These are phyloP conservation scores for Vachellia collinsii DNA, from an alignment of 306 rosid genomes.

Conservation along the genomic window DNA sequence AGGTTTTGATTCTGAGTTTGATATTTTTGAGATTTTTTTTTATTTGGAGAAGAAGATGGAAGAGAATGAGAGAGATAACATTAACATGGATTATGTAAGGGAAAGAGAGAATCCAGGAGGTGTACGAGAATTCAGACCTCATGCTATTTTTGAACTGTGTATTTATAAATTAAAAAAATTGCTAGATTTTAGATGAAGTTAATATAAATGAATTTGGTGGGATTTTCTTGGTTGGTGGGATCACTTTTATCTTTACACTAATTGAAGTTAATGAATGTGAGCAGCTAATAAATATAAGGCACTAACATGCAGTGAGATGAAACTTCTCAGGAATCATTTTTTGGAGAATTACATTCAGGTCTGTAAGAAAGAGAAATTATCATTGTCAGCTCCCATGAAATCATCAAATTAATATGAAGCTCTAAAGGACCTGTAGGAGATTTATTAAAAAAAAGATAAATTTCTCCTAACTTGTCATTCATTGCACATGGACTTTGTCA, in stretches of 20 bases:
- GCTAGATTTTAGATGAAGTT: constrained; percentile 12
- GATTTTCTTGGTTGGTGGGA: constrained; percentile 1
- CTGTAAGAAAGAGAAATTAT: too few relatives aligned
- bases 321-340: not conserved
- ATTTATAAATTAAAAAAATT: not conserved
- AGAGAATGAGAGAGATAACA: constrained; percentile 33
- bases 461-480: too few relatives aligned
- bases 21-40: not conserved
- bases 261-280: not conserved
- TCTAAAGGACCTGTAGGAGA: too few relatives aligned
- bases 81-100: constrained; percentile 23
- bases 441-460: too few relatives aligned
- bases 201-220: not conserved
- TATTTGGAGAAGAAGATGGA: constrained; percentile 31
- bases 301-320: not conserved
- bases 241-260: not conserved
- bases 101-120: constrained; percentile 29
- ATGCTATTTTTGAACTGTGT: constrained; percentile 33
- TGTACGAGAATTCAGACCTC: constrained; percentile 28
- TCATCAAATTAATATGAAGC: too few relatives aligned
- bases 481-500: too few relatives aligned
- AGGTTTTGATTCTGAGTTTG: not conserved
- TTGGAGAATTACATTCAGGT: too few relatives aligned
- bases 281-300: not conserved
- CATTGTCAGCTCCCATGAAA: too few relatives aligned